Base-by-base conservation (phyloP, 192 early-diverging fungal species). In the Rhizoclosmatium globosum region DNA sequence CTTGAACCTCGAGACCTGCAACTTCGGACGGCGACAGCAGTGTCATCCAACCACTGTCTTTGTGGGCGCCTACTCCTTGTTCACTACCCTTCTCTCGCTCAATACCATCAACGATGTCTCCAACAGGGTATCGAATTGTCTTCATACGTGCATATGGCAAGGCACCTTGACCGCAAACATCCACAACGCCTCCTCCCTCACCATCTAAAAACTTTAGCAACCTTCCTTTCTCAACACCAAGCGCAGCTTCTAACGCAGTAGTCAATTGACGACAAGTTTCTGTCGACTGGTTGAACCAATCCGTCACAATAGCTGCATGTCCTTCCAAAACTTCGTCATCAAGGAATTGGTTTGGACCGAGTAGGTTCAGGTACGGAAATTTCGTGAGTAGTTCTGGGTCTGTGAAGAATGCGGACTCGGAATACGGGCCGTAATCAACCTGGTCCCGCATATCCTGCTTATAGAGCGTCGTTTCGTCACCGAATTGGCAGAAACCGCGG, bases 121-220 rank as follows among this genome's bases (percentile, higher is more conserved):
- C 67, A 9, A 46, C 67, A 9, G 67, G 67, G 43, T 68, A 68
- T 21, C 67, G 67, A 1, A 68, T 46, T 17, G 67, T 68, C 41
- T 68, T 68, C 67, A 68, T 68, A 11, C 46, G 67, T 11, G 67
- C 67, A 47, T 17, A 68, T 21, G 67, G 67, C 43, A 68, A 68
- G 7, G 67, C 31, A 9, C 67, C 67, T 17, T 68, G 11, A 9
- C 46, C 43, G 7, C 11, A 42, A 4, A 68, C 21, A 11, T 68
- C 67, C 11, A 21, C 38, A 13, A 13, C 31, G 0, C 31, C 38
- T 68, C 43, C 67, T 38, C 21, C 61, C 6, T 64, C 61, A 38
- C 39, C 61, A 11, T 68, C 67, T 11, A 68, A 21, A 13, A 45
- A 42, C 43, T 44, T 4, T 4, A 4, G 17, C 41, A 68, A 41